Evolutionary conservation across 257 asterid genomes (phyloP).

Genomic region (Gentiana straminea): DNA sequence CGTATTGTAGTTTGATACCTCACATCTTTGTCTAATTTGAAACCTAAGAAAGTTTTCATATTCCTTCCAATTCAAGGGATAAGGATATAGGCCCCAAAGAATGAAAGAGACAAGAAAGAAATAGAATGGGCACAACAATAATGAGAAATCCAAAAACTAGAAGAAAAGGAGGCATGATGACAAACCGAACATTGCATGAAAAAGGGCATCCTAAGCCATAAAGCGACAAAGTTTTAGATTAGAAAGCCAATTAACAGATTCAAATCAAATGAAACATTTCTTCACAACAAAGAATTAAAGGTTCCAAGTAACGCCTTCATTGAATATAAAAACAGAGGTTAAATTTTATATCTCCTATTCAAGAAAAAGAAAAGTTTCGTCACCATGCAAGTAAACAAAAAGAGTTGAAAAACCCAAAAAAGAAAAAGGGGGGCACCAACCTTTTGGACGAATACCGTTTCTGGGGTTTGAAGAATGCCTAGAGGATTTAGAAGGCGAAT

Average conservation of each 20-base stretch:
- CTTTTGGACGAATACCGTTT: slow-evolving; percentile 26
- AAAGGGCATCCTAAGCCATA: neutral
- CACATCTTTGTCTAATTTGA: too few species aligned
- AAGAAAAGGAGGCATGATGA: neutral
- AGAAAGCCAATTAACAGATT: neutral
- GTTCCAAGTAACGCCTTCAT: too few species aligned
- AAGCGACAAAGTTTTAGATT: neutral
- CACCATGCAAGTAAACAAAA: neutral
- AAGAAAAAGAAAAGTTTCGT: too few species aligned
- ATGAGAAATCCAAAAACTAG: neutral
- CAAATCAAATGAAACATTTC: neutral
- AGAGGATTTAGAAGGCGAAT: slow-evolving; percentile 20
- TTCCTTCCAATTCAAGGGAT: too few species aligned
- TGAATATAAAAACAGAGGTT: neutral
- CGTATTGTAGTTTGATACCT: too few species aligned
- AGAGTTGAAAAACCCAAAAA: neutral
- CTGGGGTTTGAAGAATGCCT: slow-evolving; percentile 24
- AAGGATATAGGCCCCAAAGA: too few species aligned
- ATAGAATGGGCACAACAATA: neutral
- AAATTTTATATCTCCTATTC: neutral
- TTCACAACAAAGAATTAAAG: too few species aligned
- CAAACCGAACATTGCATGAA: neutral
- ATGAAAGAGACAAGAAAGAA: neutral
- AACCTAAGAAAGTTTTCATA: too few species aligned
- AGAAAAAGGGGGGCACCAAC: slow-evolving; percentile 22